phyloP scores from a whole-genome alignment of 2,329 filamentous ascomycete genomes.

The Paraphaeosphaeria minitans region DNA sequence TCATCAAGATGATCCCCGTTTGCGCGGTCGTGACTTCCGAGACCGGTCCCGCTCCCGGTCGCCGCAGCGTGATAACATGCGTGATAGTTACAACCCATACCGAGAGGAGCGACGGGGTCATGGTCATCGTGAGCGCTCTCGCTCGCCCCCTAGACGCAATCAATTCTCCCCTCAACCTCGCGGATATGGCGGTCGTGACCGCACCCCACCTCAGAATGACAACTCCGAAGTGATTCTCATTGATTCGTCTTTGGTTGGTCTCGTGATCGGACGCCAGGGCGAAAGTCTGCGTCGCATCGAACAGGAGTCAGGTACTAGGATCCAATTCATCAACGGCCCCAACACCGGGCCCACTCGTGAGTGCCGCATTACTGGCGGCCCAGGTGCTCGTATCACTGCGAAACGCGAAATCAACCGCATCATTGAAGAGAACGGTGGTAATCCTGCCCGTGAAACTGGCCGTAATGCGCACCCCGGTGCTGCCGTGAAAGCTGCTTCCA shows the following conservation, averaged over 20 bases:
- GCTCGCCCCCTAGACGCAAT: constrained; percentile 66
- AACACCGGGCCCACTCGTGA: constrained; percentile 76
- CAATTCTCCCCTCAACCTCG: constrained; percentile 64
- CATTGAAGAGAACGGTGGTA: constrained; percentile 80
- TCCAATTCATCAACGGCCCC: constrained; percentile 83
- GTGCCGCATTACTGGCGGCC: constrained; percentile 82
- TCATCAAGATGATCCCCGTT: constrained; percentile 54
- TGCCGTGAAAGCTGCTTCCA: constrained; percentile 40
- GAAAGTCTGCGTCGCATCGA: constrained; percentile 89
- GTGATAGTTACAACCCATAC: constrained; percentile 81
- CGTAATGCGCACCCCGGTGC: constrained; percentile 49
- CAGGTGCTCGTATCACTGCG: constrained; percentile 73
- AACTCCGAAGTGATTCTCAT: constrained; percentile 83
- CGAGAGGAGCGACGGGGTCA: constrained; percentile 77
- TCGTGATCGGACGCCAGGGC: constrained; percentile 89
- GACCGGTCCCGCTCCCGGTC: constrained; percentile 66
- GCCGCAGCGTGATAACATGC: constrained; percentile 68
- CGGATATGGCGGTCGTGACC: constrained; percentile 58
- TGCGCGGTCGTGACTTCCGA: constrained; percentile 61
- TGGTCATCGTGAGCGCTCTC: constrained; percentile 74
- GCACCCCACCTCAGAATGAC: constrained; percentile 69
- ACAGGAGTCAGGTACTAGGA: constrained; percentile 77
- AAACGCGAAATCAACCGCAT: constrained; percentile 85
- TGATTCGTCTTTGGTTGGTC: constrained; percentile 82
- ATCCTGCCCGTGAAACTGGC: constrained; percentile 47